Evolutionary conservation across 2,329 filamentous ascomycete species (phyloP), one percentile per base, ranked within the genome.

Genomic region (Fusarium sp.): DNA sequence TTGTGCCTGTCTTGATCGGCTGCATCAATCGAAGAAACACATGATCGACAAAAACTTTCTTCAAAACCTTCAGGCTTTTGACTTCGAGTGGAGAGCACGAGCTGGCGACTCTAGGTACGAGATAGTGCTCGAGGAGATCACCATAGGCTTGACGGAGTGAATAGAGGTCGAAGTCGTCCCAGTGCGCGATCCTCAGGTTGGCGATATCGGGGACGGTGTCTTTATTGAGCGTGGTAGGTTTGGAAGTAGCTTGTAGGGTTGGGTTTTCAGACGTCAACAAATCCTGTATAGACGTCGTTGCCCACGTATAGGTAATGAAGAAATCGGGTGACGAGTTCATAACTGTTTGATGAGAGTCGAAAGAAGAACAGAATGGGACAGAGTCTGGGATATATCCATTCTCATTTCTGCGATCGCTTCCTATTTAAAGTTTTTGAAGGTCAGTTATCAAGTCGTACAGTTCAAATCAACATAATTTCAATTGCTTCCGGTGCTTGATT

Each of bases 191-290:
- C 7, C 10, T 4, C 11, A 7, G 16, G n/a, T 18, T 30, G 13
- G 10, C 5, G n/a, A 48, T 25, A 5, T 18, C 16, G 6, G 25
- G 12, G 44, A 37, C 34, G 4, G 21, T 23, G 5, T 23, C 21
- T 23, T 23, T 4, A 6, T 0, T 4, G 9, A 37, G 34, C 18
- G 8, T 4, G 11, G 11, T 2, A 18, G 25, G 1, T 8, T 11
- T n/a, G 11, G 14, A 18, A 5, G 0, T 0, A 26, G 6, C 18
- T 13, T 3, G 16, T 8, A 12, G 14, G 9, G 25, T 46, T 28
- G 21, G 12, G 18, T 19, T 28, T 11, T 4, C 3, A 37, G 18
- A 37, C 18, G 18, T 18, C 34, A 37, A 37, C 18, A 18, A 11
- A 37, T 37, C 34, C 34, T 37, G 34, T n/a, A 37, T 37, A 18